Percentiles rank a stretch among this genome's conserved stretches.
Evolutionary conservation across 805 yeast genomes (phyloP).

Genomic region (Tetrapisispora fleetii): DNA sequence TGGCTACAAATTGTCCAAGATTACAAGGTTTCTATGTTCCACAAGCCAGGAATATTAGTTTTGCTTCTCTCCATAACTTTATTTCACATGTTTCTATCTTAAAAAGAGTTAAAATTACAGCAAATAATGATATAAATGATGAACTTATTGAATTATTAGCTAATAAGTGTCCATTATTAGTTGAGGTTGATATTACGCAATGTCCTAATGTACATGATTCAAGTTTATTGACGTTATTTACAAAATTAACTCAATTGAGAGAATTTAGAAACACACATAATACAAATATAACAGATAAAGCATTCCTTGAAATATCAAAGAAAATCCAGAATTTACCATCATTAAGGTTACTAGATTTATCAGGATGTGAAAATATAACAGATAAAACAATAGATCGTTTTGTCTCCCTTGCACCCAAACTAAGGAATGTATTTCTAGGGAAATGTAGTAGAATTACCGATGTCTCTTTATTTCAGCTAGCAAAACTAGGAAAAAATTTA

Average conservation of each 20-base stretch:
- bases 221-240: slow-evolving; percentile 48
- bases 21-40: slow-evolving; percentile 88
- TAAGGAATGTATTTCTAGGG: slow-evolving; percentile 80
- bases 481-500: slow-evolving; percentile 65
- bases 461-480: slow-evolving; percentile 58
- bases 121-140: slow-evolving; percentile 58
- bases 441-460: slow-evolving; percentile 86
- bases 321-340: slow-evolving; percentile 39
- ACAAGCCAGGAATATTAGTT: slow-evolving; percentile 64
- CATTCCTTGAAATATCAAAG: slow-evolving; percentile 35
- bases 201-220: slow-evolving; percentile 64
- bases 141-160: slow-evolving; percentile 50
- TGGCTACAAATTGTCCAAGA: slow-evolving; percentile 62
- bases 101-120: slow-evolving; percentile 74
- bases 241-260: slow-evolving; percentile 58
- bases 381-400: slow-evolving; percentile 69
- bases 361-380: slow-evolving; percentile 72
- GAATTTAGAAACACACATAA: slow-evolving; percentile 79
- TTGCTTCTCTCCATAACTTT: slow-evolving; percentile 49
- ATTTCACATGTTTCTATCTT: slow-evolving; percentile 59
- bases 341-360: slow-evolving; percentile 72
- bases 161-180: slow-evolving; percentile 64
- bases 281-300: slow-evolving; percentile 53
- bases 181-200: slow-evolving; percentile 82
- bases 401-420: slow-evolving; percentile 68